These are phyloP conservation scores for Trypanosoma theileri DNA, from an alignment of 208 protist species.

Conservation along the genomic window DNA sequence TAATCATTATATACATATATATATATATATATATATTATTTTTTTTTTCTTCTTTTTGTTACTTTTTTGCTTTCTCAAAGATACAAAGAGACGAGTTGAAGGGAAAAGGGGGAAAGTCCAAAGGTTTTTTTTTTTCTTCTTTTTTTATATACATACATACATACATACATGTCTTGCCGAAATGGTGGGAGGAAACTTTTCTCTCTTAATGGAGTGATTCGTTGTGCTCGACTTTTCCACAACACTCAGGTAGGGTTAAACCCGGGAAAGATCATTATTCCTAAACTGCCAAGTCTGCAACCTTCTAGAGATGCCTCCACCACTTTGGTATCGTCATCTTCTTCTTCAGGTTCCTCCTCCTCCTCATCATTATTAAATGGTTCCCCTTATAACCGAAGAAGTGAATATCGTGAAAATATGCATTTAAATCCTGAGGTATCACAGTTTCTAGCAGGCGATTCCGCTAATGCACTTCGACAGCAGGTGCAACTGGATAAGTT, in stretches of 20 bases:
- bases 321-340: not conserved
- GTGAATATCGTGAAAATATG: slow-evolving; percentile 38
- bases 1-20: not conserved
- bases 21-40: slow-evolving; percentile 1
- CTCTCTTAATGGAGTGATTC: not conserved
- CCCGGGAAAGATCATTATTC: slow-evolving; percentile 57
- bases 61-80: not conserved
- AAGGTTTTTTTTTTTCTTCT: not conserved
- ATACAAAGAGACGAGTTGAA: not conserved
- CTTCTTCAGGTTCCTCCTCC: not conserved
- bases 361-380: not conserved
- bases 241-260: slow-evolving; percentile 20
- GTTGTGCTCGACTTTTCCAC: not conserved
- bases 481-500: slow-evolving; percentile 61
- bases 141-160: slow-evolving; percentile 21
- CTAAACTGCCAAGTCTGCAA: slow-evolving; percentile 23
- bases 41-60: not conserved
- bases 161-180: slow-evolving; percentile 7
- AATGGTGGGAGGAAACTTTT: not conserved
- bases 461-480: slow-evolving; percentile 46
- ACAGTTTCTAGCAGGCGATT: slow-evolving; percentile 43
- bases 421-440: slow-evolving; percentile 29
- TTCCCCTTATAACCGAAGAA: not conserved
- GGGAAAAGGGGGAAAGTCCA: not conserved
- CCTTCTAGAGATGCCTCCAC: not conserved